Evolutionary conservation across 148 eudicot species (phyloP), one percentile per base, ranked within the genome.

Genomic region (Camellia japonica): DNA sequence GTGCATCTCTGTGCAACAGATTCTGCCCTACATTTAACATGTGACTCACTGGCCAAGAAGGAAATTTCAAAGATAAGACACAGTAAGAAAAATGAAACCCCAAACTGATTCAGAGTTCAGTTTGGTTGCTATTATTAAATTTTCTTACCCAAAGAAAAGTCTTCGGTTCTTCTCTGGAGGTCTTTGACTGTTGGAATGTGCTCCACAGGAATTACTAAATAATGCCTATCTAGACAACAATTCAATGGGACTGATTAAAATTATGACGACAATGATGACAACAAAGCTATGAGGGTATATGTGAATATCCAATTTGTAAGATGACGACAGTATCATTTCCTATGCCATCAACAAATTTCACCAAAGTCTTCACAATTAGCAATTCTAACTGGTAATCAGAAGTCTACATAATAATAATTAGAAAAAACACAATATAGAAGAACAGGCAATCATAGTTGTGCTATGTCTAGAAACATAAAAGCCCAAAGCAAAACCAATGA

Each of bases 121-220:
- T 56, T 68, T 20, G 69, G 19, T 71, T 43, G 42, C 66, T 70
- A 85, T 15, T 1, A 6, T 71, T 73, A 46, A 79, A 7, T 61
- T 56, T 63, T 77, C 49, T 86, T 85, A 95, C 98, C 98, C 80
- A 95, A 84, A 78, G 87, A 74, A 68, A 79, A 91, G 86, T 93
- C 91, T 86, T 90, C 90, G 62, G 85, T 63, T 80, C 85, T 88
- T 83, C 82, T 87, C 79, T 85, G 84, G 61, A 95, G 95, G 79
- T 92, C 88, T 42, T 87, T 92, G 64, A 95, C 99, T 0, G 97
- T 92, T 49, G 91, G 86, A 83, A 93, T 93, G 85, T 95, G 99
- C 76, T 92, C 88, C 74, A 88, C 77, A 61, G 98, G 94, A 79
- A 95, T 90, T 64, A 95, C 97, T 90, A 93, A 86, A 84, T 95